phyloP scores from a whole-genome alignment of 2,329 filamentous ascomycete genomes.

The Microascus cirrosus region DNA sequence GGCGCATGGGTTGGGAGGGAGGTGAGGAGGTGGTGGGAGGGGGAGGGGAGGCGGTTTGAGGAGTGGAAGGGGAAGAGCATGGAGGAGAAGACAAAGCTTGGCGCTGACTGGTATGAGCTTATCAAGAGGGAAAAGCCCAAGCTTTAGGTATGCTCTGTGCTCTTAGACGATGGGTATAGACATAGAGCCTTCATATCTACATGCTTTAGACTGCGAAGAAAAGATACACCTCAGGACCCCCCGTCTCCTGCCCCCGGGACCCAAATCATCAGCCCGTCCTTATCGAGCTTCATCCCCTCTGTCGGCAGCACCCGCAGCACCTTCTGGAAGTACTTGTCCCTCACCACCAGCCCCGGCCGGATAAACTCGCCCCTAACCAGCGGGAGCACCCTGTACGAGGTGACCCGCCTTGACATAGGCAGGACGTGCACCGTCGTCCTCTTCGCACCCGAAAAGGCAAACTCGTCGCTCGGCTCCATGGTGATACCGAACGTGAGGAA shows the following conservation, averaged over 20 bases:
- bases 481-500: slow-evolving; percentile 85
- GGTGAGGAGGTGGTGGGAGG: slow-evolving; percentile 39
- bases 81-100: slow-evolving; percentile 43
- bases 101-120: slow-evolving; percentile 12
- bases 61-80: slow-evolving; percentile 39
- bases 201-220: not conserved
- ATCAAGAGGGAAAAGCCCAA: slow-evolving; percentile 3
- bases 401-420: slow-evolving; percentile 63
- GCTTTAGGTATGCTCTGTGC: not conserved
- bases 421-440: slow-evolving; percentile 68
- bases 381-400: slow-evolving; percentile 67
- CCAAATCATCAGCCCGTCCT: slow-evolving; percentile 55
- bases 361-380: slow-evolving; percentile 57
- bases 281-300: slow-evolving; percentile 56
- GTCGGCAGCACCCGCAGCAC: slow-evolving; percentile 70
- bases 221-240: not conserved
- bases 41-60: slow-evolving; percentile 43
- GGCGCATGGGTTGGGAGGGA: slow-evolving; percentile 47
- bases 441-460: slow-evolving; percentile 88
- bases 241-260: slow-evolving; percentile 28
- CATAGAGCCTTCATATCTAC: not conserved
- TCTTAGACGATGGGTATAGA: not conserved
- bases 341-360: slow-evolving; percentile 60
- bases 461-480: slow-evolving; percentile 88
- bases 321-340: slow-evolving; percentile 91